These are phyloP conservation scores for Excoecaria cochinchinensis DNA, from an alignment of 345 rosid genomes.

Conservation along the genomic window DNA sequence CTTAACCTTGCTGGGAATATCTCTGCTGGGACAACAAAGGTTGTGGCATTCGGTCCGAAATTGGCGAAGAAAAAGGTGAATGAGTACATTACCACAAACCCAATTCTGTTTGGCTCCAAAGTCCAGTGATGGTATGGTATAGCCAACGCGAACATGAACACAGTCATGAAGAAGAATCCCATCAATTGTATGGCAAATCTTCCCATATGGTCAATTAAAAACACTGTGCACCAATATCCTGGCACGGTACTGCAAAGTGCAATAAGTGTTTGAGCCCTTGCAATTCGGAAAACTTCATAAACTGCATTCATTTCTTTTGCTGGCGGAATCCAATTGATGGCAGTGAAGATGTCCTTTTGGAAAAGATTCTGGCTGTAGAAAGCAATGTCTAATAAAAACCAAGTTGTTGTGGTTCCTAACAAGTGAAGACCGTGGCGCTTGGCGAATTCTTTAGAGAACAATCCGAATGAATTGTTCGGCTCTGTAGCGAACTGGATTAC, in stretches of 20 bases:
- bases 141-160: constrained; percentile 33
- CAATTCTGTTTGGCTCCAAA: constrained; percentile 14
- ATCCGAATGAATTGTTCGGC: constrained; percentile 18
- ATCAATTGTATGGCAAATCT: constrained; percentile 27
- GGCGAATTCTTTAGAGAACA: constrained; percentile 23
- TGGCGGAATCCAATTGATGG: constrained; percentile 28
- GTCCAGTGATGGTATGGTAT: constrained; percentile 36
- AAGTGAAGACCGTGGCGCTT: constrained; percentile 28
- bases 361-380: constrained; percentile 35
- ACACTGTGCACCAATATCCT: constrained; percentile 32
- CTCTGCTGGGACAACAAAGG: constrained; percentile 32
- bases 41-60: constrained; percentile 33
- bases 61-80: constrained; percentile 32
- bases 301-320: constrained; percentile 23
- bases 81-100: constrained; percentile 24
- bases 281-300: constrained; percentile 21
- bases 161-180: constrained; percentile 36
- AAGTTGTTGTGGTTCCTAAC: constrained; percentile 27
- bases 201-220: constrained; percentile 15
- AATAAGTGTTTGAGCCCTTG: constrained; percentile 28
- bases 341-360: constrained; percentile 26
- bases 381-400: constrained; percentile 30
- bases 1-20: constrained; percentile 29
- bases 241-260: constrained; percentile 32
- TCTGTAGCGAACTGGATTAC: neutral